These are phyloP conservation scores for Populus deltoides DNA, from an alignment of 345 rosid genomes.

Conservation along the genomic window DNA sequence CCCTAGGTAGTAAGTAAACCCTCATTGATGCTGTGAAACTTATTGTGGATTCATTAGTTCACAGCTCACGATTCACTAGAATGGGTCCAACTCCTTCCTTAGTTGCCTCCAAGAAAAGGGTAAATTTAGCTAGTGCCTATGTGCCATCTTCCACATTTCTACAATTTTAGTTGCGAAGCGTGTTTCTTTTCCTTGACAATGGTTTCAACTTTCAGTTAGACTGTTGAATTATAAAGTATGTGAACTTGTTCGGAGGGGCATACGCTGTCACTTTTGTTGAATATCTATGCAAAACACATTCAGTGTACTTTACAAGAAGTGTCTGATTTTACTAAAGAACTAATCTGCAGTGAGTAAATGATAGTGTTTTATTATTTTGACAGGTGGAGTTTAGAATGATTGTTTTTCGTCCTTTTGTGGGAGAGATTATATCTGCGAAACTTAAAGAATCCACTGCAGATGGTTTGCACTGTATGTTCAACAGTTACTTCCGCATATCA, in stretches of 20 bases:
- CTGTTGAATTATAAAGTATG: background rate
- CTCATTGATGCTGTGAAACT: no score
- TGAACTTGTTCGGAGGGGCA: background rate
- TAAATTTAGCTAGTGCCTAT: no score
- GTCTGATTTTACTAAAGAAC: background rate
- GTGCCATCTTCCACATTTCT: no score
- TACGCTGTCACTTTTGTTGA: background rate
- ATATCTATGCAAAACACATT: background rate
- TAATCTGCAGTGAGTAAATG: background rate
- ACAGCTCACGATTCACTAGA: no score
- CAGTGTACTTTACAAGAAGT: background rate
- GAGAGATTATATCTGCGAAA: constrained; percentile 70
- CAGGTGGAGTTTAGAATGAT: constrained; percentile 75
- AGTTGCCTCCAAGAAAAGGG: no score
- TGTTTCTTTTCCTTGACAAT: no score
- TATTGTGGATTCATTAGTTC: no score
- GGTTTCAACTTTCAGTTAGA: no score
- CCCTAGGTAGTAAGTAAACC: no score
- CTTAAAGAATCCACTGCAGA: constrained; percentile 66
- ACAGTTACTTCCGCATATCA: background rate
- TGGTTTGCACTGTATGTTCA: constrained; percentile 75
- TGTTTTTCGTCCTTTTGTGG: constrained; percentile 84
- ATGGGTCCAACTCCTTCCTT: no score
- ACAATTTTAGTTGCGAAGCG: no score
- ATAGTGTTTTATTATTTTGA: constrained; percentile 14